A percentile compares a stretch with the other conserved stretches of the same genome.
Evolutionary conservation across 371 early-diverging fungal genomes (phyloP).

Genomic region (Quaeritorhiza haematococci): DNA sequence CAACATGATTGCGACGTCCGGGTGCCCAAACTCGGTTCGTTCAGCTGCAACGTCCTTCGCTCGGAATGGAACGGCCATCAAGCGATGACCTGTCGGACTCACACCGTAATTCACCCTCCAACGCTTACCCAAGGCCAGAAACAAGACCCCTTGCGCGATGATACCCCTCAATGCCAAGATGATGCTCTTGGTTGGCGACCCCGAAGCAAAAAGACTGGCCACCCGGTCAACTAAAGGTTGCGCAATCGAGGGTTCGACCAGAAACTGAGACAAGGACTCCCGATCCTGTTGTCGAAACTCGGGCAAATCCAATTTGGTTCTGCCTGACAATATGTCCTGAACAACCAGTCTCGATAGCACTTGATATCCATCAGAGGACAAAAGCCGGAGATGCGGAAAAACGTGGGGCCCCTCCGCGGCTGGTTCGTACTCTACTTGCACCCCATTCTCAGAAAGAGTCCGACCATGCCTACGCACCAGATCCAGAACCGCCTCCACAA

Average conservation of each 20-base stretch:
- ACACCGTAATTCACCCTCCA: conserved; percentile 18
- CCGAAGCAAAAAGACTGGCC: not conserved
- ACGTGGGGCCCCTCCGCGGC: no score
- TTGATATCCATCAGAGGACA: no score
- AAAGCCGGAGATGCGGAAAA: not conserved
- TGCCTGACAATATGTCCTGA: no score
- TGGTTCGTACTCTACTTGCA: no score
- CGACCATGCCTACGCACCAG: not conserved
- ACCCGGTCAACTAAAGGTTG: not conserved
- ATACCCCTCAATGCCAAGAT: conserved; percentile 11
- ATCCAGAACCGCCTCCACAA: not conserved
- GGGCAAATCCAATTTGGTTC: not conserved
- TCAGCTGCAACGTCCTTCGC: conserved; percentile 15
- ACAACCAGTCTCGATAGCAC: not conserved
- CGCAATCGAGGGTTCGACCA: not conserved
- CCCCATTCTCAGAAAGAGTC: no score
- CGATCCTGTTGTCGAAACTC: not conserved
- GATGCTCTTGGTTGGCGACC: not conserved
- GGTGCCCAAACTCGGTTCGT: conserved; percentile 18
- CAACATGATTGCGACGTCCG: conserved; percentile 11
- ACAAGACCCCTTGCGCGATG: conserved; percentile 8
- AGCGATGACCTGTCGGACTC: not conserved
- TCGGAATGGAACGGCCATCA: conserved; percentile 19
- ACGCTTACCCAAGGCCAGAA: conserved; percentile 5
- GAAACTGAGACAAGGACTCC: not conserved